Evolutionary conservation across 306 rosid species (phyloP).

Genomic region (Malus asiatica): DNA sequence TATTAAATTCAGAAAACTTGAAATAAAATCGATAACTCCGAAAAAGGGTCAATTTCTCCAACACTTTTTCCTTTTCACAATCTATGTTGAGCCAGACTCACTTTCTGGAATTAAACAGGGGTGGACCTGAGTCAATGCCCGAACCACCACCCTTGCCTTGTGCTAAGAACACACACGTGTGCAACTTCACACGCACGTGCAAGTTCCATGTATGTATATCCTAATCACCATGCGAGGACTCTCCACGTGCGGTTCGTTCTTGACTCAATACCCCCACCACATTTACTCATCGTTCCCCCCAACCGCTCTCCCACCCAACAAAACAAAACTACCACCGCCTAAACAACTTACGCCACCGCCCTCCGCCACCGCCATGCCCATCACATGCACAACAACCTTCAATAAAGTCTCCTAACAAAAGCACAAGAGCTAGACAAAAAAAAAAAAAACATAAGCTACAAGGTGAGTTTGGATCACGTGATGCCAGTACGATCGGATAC

Average conservation of each 20-base stretch:
- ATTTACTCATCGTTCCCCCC: slow-evolving; percentile 15
- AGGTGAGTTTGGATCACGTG: not conserved
- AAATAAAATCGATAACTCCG: slow-evolving; percentile 6
- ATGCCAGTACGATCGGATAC: not conserved
- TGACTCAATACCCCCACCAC: slow-evolving; percentile 74
- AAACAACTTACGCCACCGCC: not conserved
- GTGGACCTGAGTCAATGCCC: slow-evolving; percentile 97
- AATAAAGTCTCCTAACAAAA: not conserved
- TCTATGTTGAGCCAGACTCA: slow-evolving; percentile 3
- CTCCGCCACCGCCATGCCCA: slow-evolving; percentile 1
- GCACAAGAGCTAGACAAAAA: not conserved
- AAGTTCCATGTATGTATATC: not conserved
- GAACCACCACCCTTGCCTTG: slow-evolving; percentile 86
- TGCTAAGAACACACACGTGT: slow-evolving; percentile 13
- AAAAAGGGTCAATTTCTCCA: not conserved
- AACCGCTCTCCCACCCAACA: slow-evolving; percentile 5
- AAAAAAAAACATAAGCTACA: not conserved
- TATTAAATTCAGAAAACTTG: not conserved
- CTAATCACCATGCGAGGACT: slow-evolving; percentile 29
- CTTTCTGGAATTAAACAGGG: slow-evolving; percentile 17
- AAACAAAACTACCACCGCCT: not conserved
- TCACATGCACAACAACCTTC: slow-evolving; percentile 17
- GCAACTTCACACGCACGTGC: not conserved
- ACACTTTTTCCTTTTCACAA: not conserved
- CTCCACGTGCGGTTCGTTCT: slow-evolving; percentile 89